Evolutionary conservation across 352 stramenopile genomes (phyloP).

Genomic region (Phytophthora palmivora): DNA sequence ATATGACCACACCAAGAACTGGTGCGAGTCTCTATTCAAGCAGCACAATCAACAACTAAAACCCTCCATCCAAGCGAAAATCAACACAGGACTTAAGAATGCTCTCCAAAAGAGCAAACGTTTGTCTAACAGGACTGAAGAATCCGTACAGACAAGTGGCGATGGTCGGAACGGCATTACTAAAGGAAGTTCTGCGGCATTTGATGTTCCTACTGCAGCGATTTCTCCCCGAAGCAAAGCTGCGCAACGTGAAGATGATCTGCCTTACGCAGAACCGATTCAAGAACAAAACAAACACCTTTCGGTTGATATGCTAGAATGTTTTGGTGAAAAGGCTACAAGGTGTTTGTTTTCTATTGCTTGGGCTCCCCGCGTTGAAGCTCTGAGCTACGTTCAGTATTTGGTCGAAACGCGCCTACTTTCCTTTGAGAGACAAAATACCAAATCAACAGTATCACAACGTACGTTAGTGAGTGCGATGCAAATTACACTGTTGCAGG

Average conservation of each 20-base stretch:
- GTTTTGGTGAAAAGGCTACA: constrained; percentile 78
- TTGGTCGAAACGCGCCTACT: constrained; percentile 65
- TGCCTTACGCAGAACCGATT: constrained; percentile 83
- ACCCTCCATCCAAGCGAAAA: constrained; percentile 80
- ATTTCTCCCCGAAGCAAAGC: constrained; percentile 58
- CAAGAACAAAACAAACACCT: constrained; percentile 65
- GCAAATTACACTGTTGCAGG: constrained; percentile 63
- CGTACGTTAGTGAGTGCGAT: constrained; percentile 42
- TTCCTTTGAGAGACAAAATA: constrained; percentile 41
- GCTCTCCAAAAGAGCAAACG: constrained; percentile 74
- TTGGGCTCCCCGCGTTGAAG: constrained; percentile 83
- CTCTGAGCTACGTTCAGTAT: constrained; percentile 77
- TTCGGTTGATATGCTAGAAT: constrained; percentile 46
- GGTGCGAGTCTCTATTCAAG: constrained; percentile 77
- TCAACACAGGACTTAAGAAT: constrained; percentile 81
- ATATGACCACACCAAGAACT: constrained; percentile 80
- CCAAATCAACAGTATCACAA: constrained; percentile 1
- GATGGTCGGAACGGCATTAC: constrained; percentile 7
- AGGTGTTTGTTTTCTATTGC: constrained; percentile 83
- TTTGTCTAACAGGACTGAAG: constrained; percentile 32
- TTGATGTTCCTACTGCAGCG: constrained; percentile 29
- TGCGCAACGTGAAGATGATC: constrained; percentile 70
- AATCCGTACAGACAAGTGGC: constrained; percentile 5
- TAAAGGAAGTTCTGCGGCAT: constrained; percentile 5
- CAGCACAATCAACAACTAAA: constrained; percentile 75